Base-by-base conservation (phyloP, 495 filamentous ascomycete species). In the Trichoderma orchidacearum region DNA sequence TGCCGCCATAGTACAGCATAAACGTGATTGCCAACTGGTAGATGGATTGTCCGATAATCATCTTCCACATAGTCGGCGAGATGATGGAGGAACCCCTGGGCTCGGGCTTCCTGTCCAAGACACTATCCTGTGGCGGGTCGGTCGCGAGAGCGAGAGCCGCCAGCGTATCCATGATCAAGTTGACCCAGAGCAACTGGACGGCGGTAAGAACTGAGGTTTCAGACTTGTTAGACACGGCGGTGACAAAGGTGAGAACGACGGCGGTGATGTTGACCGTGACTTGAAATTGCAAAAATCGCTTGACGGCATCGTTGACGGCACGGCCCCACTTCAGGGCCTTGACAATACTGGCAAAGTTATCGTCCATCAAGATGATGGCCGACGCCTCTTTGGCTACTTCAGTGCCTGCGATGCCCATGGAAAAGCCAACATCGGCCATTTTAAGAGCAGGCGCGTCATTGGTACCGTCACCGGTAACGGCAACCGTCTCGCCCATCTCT, bases 361-460 rank as follows among this genome's bases (percentile, higher is more conserved):
- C 89, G 64, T 95, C 89, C 75, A 95, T 85, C 7, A 94, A 80
- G 62, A 95, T 92, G 60, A 95, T 95, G 17, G 87, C 88, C 53
- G 88, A 93, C 8, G 89, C 89, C 66, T 95, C 89, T 72, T 95
- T 95, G 28, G 89, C 89, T n/a, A 95, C 89, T 64, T 93, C 89
- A 5, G 89, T 95, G 34, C 89, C 89, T 50, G 87, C 81, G 59
- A 93, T 90, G 50, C 89, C 89, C 89, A 95, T 95, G 51, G 89
- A 91, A 69, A 95, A 95, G 17, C 89, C 89, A 45, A 95, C 86
- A 66, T 95, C 89, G 25, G 89, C 88, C 60, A 83, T 84, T 63
- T 87, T 89, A 56, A 95, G 74, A 48, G 89, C 89, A 11, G 89
- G 89, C 1, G 87, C 89, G 67, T 95, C 89, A 64, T 95, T 95